Evolutionary conservation across 305 asterid genomes (phyloP), one percentile per base, ranked within the genome.

Genomic region (Salvia sclarea): DNA sequence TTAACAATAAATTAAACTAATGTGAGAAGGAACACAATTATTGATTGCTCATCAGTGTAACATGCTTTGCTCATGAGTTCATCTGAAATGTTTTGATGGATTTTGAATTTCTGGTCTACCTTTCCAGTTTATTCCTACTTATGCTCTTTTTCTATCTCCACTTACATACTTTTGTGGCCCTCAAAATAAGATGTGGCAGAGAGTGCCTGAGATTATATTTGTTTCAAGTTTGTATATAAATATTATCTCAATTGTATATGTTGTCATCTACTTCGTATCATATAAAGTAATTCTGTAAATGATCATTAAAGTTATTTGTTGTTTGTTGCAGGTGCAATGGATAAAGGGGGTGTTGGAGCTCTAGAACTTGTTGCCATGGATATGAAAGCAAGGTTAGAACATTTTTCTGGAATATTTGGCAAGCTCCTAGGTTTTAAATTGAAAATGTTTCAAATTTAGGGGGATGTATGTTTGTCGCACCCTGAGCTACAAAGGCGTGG

Each of bases 391-490:
- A 89, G 98, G 96, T 91, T 75, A 57, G 70, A 48, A 21, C 58
- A 66, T 73, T 52, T 71, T 13, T 60, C 14, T 45, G 64, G 48
- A 58, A 67, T 66, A 65, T 66, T 50, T 40, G 73, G 22, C 69
- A 13, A 20, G 17, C 59, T 28, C 10, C 73, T 60, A 71, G 55
- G 52, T 70, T 69, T 57, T 69, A 25, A 50, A 74, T 65, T 82
- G 70, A 72, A 66, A 4, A 11, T 18, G 59, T 71, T 31, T 68
- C 55, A 47, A 57, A 53, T 79, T 58, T 75, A 91, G 99, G 91
- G 98, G 99, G 70, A 95, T 95, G 99, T 95, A 95, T 80, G 94
- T 95, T 74, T 95, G 99, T 76, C 99, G 97, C 63, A 91, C 99
- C n/a, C 81, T 95, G 75, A 95, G 99, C 87, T 95, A 95, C 83